Evolutionary conservation across 202 grass and related monocot species (phyloP).

Genomic region (Musa balbisiana): DNA sequence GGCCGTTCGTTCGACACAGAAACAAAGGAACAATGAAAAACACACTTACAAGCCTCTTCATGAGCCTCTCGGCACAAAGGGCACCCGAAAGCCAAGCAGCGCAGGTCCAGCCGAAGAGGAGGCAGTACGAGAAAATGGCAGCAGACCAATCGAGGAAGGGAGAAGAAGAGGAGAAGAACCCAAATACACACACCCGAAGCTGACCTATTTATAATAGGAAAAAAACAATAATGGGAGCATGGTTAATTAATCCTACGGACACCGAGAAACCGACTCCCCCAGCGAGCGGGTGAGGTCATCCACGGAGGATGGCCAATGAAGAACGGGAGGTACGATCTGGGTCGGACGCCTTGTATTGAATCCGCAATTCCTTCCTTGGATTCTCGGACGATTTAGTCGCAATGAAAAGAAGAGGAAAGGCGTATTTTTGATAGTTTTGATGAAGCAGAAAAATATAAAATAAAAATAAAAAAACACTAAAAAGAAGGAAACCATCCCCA

Average conservation of each 20-base stretch:
- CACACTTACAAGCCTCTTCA: slow-evolving; percentile 97
- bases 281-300: not conserved
- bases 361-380: not conserved
- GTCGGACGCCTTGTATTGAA: not conserved
- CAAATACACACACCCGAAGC: slow-evolving; percentile 18
- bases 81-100: not conserved
- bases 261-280: not conserved
- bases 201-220: slow-evolving; percentile 26
- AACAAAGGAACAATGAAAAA: slow-evolving; percentile 14
- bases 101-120: not conserved
- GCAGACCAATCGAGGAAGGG: not conserved
- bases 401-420: not conserved
- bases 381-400: not conserved
- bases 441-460: too few species aligned
- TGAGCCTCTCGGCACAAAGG: slow-evolving; percentile 35
- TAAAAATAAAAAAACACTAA: too few species aligned
- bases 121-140: not conserved
- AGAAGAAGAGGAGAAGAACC: slow-evolving; percentile 4
- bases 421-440: not conserved
- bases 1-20: not conserved
- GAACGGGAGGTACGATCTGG: not conserved
- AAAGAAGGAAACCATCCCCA: too few species aligned
- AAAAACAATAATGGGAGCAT: not conserved
- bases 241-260: not conserved
- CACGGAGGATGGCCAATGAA: not conserved